Percentiles rank a stretch among this genome's conserved stretches.
phyloP scores from a whole-genome alignment of 139 green algal species.

The Desmodesmus armatus region DNA sequence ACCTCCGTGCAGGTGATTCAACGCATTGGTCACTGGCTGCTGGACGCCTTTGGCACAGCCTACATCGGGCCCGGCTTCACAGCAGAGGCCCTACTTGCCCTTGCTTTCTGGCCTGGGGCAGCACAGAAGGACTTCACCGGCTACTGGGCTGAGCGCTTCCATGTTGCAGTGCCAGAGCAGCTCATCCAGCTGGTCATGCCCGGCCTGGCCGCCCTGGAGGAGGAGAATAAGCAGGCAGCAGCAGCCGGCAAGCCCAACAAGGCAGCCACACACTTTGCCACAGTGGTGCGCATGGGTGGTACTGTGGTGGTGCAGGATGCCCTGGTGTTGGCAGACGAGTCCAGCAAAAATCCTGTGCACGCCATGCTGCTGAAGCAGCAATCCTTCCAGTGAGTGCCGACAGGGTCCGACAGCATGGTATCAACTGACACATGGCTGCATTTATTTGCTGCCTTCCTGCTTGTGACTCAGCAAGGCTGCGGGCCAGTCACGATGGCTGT shows the following conservation, averaged over 20 bases:
- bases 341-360: background rate
- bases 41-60: background rate
- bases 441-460: too few species aligned
- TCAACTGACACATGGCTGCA: too few species aligned
- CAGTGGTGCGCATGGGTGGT: background rate
- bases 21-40: background rate
- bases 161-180: background rate
- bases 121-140: constrained; percentile 16
- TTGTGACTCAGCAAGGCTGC: too few species aligned
- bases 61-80: constrained; percentile 25
- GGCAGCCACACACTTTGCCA: background rate
- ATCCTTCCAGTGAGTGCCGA: constrained; percentile 3
- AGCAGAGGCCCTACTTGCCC: too few species aligned
- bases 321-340: constrained; percentile 6
- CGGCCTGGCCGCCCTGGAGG: background rate
- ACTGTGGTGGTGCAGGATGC: constrained; percentile 18
- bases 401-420: too few species aligned
- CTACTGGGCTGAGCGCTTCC: constrained; percentile 24
- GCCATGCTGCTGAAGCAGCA: background rate
- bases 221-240: background rate
- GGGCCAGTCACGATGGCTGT: too few species aligned
- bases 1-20: background rate
- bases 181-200: constrained; percentile 8
- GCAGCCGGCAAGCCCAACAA: background rate
- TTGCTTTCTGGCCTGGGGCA: constrained; percentile 15